Conservation (phyloP, 495 filamentous ascomycete genomes). For the Xylaria grammica region DNA sequence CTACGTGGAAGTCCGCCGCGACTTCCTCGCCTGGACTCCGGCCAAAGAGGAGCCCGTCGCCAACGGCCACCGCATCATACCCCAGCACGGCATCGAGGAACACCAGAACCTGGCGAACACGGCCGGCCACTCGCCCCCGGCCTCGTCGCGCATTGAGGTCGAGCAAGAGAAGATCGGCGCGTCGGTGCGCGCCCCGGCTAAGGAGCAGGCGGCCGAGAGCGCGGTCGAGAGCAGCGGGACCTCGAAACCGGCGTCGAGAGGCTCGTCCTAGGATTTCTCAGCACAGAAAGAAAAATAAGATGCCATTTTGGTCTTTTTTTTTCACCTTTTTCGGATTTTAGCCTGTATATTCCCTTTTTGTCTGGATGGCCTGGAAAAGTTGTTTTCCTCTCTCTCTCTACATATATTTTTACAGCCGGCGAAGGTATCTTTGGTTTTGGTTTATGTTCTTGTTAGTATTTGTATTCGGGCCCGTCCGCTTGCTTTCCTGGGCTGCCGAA, state of each 20-base stretch:
- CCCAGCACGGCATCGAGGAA: constrained; percentile 81
- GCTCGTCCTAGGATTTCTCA: no score
- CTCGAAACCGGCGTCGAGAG: constrained; percentile 11
- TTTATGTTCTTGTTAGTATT: no score
- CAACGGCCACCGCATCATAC: constrained; percentile 67
- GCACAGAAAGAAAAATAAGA: not conserved
- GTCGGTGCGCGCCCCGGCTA: constrained; percentile 31
- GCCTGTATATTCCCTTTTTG: not conserved
- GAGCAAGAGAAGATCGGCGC: constrained; percentile 34
- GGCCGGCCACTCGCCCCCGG: constrained; percentile 25
- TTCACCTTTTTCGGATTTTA: not conserved
- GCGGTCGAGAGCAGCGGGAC: constrained; percentile 4
- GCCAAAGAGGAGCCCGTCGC: constrained; percentile 73
- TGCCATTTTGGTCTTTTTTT: not conserved
- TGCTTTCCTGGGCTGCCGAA: no score
- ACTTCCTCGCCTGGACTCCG: constrained; percentile 97
- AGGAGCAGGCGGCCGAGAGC: constrained; percentile 23
- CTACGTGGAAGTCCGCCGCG: constrained; percentile 96
- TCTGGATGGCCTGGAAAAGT: not conserved
- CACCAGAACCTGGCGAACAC: constrained; percentile 70
- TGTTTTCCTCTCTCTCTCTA: constrained; percentile 5
- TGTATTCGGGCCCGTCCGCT: not conserved
- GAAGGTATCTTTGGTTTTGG: not conserved
- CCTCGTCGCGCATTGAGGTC: constrained; percentile 17
- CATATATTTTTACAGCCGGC: not conserved